Base-by-base conservation (phyloP, 768 basidiomycete species). In the Lentinula sp. region DNA sequence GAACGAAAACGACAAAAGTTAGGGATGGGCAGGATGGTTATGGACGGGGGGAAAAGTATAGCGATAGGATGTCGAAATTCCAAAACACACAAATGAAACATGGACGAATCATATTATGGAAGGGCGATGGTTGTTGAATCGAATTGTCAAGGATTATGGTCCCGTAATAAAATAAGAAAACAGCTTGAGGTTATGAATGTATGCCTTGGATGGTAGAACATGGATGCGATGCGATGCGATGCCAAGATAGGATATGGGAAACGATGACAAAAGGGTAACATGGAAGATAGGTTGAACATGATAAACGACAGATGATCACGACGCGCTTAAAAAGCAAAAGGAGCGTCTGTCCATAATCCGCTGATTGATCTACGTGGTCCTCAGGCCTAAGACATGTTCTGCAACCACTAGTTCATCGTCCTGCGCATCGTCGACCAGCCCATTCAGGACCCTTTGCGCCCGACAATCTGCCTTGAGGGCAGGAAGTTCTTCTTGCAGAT, bases 401-500 rank as follows among this genome's bases (percentile, higher is more conserved):
- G 55, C 40, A 15, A 48, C 57, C 34, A 51, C 34, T 46, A 42
- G 16, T 51, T 56, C 59, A 10, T 50, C 49, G 31, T 63, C 53
- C 56, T 62, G 62, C 49, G 66, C 67, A 52, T 66, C 67, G 10
- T 54, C 32, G 16, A 15, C 6, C 9, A 28, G 61, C 61, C 58
- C 61, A 59, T 55, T 66, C 63, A 64, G 65, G 50, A 64, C 66
- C 18, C 73, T 65, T 49, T 71, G 72, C 6, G 70, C 70, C 56
- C 80, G 79, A 65, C 84, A 83, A 60, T 82, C 76, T 7, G 77
- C 82, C 71, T 87, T 88, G 39, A 91, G 68, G 35, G 73, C 74
- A 2, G 81, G 78, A 8, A 93, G 77, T 65, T 90, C 88, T 1
- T 77, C 77, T 11, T 71, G 67, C 48, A 93, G 74, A 35, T 84